Base-by-base conservation (phyloP, 192 early-diverging fungal genomes). In the Coemansia sp. region DNA sequence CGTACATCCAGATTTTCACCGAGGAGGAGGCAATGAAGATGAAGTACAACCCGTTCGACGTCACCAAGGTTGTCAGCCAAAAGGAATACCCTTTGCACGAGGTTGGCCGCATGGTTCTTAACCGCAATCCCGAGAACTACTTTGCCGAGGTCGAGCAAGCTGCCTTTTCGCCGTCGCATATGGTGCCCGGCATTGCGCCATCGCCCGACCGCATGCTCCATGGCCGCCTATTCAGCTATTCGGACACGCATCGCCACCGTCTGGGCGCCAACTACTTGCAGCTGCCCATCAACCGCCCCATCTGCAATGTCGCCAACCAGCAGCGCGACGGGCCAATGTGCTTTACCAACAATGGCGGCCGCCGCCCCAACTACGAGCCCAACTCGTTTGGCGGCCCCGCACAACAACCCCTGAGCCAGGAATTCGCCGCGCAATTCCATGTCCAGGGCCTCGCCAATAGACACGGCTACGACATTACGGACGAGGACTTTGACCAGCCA, bases 121-220 rank as follows among this genome's bases (percentile, higher is more conserved):
- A 92, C 85, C 81, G 85, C 71, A 89, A 89, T 75, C 87, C 88
- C 51, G 87, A 88, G 62, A 89, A 92, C 76, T 91, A 89, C 86
- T 90, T 90, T 85, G 85, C 88, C 63, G 87, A 92, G 77, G 85
- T 81, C 63, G 90, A 92, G 83, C 90, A 92, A 67, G 87, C 84
- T 0, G 89, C 88, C 14, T 90, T 92, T 69, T 84, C 87, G 71
- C 88, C 89, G 15, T 88, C 89, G 30, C 82, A 88, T 68, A 71
- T 89, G 70, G 84, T 90, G 38, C 88, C 89, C 2, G 91, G 91
- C 58, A 89, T 92, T 48, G 88, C 88, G 24, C 81, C 87, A 46
- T 81, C 85, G 45, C 75, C 85, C 26, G 91, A 91, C 75, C 86
- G 85, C 55, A 86, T 92, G 82, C 81, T 91, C 64, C 89, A 91